Percentiles rank a stretch among this genome's conserved stretches.
phyloP scores from a whole-genome alignment of 2,329 filamentous ascomycete genomes.

The Apiospora kogelbergensis region DNA sequence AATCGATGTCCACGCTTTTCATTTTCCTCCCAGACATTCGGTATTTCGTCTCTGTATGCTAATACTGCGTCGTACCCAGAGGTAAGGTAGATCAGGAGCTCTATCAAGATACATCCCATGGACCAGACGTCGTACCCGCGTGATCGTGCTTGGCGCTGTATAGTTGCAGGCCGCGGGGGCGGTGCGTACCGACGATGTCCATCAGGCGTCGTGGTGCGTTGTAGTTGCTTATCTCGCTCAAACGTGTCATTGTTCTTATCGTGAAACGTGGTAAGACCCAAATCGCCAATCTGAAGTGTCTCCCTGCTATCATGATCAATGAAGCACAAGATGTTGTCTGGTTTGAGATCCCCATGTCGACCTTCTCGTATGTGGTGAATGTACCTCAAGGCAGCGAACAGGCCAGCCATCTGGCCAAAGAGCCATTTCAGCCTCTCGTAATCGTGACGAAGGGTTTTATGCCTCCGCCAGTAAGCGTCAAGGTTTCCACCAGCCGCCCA shows the following conservation, averaged over 20 bases:
- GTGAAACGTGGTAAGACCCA: slow-evolving; percentile 20
- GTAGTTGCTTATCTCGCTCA: not conserved
- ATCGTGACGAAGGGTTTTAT: not conserved
- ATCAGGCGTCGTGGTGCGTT: slow-evolving; percentile 8
- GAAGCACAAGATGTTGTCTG: slow-evolving; percentile 18
- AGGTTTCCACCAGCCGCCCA: slow-evolving; percentile 20
- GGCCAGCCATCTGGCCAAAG: slow-evolving; percentile 11
- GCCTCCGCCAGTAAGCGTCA: slow-evolving; percentile 11
- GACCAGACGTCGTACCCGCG: slow-evolving; percentile 20
- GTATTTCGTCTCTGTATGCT: not conserved
- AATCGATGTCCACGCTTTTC: not conserved
- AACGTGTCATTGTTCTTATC: not conserved
- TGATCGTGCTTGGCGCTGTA: not conserved
- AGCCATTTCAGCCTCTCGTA: slow-evolving; percentile 12
- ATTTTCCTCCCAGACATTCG: not conserved
- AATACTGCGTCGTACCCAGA: slow-evolving; percentile 6
- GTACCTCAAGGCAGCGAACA: slow-evolving; percentile 7
- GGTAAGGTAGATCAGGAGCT: slow-evolving; percentile 16
- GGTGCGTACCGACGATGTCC: slow-evolving; percentile 14
- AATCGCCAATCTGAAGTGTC: slow-evolving; percentile 18
- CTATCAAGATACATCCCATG: slow-evolving; percentile 17
- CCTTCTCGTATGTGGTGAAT: slow-evolving; percentile 13
- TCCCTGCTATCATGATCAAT: not conserved
- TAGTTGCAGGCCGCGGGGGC: slow-evolving; percentile 12
- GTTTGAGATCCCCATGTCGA: slow-evolving; percentile 21